Conservation (phyloP, 2,329 filamentous ascomycete species). For the Xylariaceae sp. region DNA sequence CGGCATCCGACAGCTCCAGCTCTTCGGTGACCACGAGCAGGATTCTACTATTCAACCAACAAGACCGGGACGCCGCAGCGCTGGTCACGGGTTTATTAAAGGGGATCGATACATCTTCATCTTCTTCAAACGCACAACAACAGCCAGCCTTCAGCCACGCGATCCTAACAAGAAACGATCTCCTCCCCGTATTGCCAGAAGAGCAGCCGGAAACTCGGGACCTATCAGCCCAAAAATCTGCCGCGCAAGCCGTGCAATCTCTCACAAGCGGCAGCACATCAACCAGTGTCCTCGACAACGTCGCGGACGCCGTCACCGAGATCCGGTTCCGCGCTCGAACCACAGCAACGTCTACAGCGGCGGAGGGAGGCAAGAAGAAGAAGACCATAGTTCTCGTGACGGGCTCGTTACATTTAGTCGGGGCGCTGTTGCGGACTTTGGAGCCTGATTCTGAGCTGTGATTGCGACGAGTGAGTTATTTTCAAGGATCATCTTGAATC, state of each 20-base stretch:
- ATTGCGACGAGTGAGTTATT: too few relatives aligned
- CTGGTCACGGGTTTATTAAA: slow-evolving; percentile 61
- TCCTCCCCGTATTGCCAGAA: slow-evolving; percentile 8
- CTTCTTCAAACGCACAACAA: slow-evolving; percentile 6
- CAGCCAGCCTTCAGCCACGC: slow-evolving; percentile 59
- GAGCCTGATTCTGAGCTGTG: slow-evolving; percentile 43
- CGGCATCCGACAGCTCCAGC: not conserved
- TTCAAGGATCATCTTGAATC: too few relatives aligned
- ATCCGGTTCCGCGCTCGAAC: slow-evolving; percentile 40
- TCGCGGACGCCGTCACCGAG: slow-evolving; percentile 64
- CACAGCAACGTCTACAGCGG: not conserved
- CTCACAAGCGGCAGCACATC: slow-evolving; percentile 40
- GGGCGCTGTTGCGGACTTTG: slow-evolving; percentile 70
- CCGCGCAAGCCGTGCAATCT: slow-evolving; percentile 57
- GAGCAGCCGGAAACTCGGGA: slow-evolving; percentile 36
- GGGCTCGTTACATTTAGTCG: slow-evolving; percentile 80
- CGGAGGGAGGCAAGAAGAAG: slow-evolving; percentile 22
- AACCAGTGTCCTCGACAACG: slow-evolving; percentile 58
- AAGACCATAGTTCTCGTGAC: slow-evolving; percentile 66
- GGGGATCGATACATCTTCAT: slow-evolving; percentile 43
- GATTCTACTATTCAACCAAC: slow-evolving; percentile 86
- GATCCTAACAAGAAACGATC: slow-evolving; percentile 75
- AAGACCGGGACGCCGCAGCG: slow-evolving; percentile 69
- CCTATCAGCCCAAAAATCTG: slow-evolving; percentile 60
- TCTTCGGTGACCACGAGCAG: slow-evolving; percentile 25